phyloP scores from a whole-genome alignment of 1,284 basidiomycete species.

The Rhodotorula sp. region DNA sequence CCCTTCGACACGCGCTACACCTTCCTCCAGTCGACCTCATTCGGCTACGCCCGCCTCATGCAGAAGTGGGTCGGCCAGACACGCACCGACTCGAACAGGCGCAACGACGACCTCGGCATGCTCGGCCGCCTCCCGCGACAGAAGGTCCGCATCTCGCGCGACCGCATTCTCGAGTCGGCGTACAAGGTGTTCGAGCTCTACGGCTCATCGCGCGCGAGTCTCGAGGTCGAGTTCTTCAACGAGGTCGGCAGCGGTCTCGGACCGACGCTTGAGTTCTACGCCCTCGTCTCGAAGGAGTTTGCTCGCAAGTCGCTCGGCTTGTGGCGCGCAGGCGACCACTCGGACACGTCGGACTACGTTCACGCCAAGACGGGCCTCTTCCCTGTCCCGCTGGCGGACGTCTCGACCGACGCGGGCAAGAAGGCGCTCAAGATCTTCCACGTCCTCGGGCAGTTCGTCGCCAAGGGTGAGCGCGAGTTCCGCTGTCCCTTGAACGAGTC shows the following conservation, averaged over 20 bases:
- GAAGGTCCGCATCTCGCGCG: constrained; percentile 93
- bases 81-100: constrained; percentile 51
- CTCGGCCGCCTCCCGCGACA: constrained; percentile 89
- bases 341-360: constrained; percentile 45
- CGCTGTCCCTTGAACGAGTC: too few relatives aligned
- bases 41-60: constrained; percentile 92
- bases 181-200: constrained; percentile 92
- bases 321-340: constrained; percentile 78
- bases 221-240: constrained; percentile 90
- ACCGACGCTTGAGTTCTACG: constrained; percentile 97
- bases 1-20: constrained; percentile 95
- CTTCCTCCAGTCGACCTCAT: constrained; percentile 94
- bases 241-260: constrained; percentile 98
- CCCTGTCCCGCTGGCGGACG: constrained; percentile 72
- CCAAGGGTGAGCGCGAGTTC: constrained; percentile 57
- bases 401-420: constrained; percentile 40
- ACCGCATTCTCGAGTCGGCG: constrained; percentile 92
- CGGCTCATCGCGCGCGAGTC: constrained; percentile 72
- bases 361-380: constrained; percentile 75
- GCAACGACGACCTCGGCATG: constrained; percentile 87
- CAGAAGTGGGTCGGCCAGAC: constrained; percentile 43
- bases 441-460: constrained; percentile 94
- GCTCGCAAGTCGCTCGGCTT: constrained; percentile 80
- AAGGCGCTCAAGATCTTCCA: constrained; percentile 70
- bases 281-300: constrained; percentile 88